Conservation (phyloP, 306 rosid genomes). For the Oemleria cerasiformis region DNA sequence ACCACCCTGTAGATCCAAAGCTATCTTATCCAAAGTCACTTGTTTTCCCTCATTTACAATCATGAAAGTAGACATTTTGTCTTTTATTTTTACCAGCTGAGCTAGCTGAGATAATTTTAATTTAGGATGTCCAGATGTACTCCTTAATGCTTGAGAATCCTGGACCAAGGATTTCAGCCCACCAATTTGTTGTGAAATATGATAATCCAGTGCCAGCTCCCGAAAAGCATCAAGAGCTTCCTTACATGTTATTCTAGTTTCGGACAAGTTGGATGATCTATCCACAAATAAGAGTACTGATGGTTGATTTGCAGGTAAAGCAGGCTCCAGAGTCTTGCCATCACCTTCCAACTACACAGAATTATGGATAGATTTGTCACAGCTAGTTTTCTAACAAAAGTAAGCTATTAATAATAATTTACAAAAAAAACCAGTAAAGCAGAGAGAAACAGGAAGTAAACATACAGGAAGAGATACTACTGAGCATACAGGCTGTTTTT, state of each 20-base stretch:
- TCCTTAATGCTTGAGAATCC: slow-evolving; percentile 37
- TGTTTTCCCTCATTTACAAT: slow-evolving; percentile 64
- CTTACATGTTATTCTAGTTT: slow-evolving; percentile 53
- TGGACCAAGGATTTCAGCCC: slow-evolving; percentile 36
- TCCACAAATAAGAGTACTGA: slow-evolving; percentile 82
- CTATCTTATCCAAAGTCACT: slow-evolving; percentile 53
- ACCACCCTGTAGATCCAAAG: slow-evolving; percentile 55
- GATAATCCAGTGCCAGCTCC: slow-evolving; percentile 59
- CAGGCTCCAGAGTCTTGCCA: slow-evolving; percentile 40
- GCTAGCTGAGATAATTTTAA: slow-evolving; percentile 51
- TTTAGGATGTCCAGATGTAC: slow-evolving; percentile 55
- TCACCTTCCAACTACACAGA: slow-evolving; percentile 71
- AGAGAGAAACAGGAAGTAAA: not conserved
- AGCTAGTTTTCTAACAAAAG: slow-evolving; percentile 1
- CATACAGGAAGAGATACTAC: not conserved
- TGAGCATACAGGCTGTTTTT: not conserved
- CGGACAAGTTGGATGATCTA: slow-evolving; percentile 62
- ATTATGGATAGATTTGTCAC: slow-evolving; percentile 6
- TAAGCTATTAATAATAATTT: not conserved
- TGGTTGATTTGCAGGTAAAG: slow-evolving; percentile 73
- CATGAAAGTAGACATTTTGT: slow-evolving; percentile 57
- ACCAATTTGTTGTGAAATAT: slow-evolving; percentile 34
- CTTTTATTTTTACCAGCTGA: slow-evolving; percentile 49
- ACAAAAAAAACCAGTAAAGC: not conserved
- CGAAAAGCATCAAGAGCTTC: slow-evolving; percentile 66